Evolutionary conservation across 2,329 filamentous ascomycete species (phyloP).

Genomic region (Penicillium psychrosexuale): DNA sequence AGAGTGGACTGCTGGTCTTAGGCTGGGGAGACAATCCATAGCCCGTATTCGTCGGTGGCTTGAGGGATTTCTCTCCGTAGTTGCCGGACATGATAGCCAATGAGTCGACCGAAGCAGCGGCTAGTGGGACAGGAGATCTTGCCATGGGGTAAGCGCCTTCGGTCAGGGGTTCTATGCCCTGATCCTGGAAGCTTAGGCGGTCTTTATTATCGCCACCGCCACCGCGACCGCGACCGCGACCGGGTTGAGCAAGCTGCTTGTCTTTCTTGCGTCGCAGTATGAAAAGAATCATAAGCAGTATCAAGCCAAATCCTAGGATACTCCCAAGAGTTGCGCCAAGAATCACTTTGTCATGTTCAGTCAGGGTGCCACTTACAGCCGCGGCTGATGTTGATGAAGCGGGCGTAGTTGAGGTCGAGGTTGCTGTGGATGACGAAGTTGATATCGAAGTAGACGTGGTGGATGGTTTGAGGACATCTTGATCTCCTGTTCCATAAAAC

Average conservation of each 20-base stretch:
- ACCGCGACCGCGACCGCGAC: slow-evolving; percentile 48
- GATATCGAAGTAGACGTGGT: slow-evolving; percentile 31
- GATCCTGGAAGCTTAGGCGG: slow-evolving; percentile 45
- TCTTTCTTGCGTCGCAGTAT: slow-evolving; percentile 53
- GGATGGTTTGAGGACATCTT: slow-evolving; percentile 13
- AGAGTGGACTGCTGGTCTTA: slow-evolving; percentile 28
- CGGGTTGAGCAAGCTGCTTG: slow-evolving; percentile 44
- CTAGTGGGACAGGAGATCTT: slow-evolving; percentile 38
- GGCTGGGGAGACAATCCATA: slow-evolving; percentile 20
- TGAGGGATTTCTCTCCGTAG: slow-evolving; percentile 33
- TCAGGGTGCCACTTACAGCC: slow-evolving; percentile 31
- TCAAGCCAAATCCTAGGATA: slow-evolving; percentile 68
- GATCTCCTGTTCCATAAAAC: slow-evolving; percentile 47
- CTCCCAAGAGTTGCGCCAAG: slow-evolving; percentile 79
- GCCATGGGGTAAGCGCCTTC: slow-evolving; percentile 46
- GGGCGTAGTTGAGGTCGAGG: slow-evolving; percentile 29
- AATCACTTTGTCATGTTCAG: slow-evolving; percentile 53
- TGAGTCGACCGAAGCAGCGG: slow-evolving; percentile 37
- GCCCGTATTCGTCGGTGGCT: slow-evolving; percentile 20
- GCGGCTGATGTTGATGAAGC: slow-evolving; percentile 34
- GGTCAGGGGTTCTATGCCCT: slow-evolving; percentile 44
- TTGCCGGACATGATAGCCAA: slow-evolving; percentile 42
- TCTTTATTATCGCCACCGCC: slow-evolving; percentile 56
- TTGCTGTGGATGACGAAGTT: slow-evolving; percentile 31
- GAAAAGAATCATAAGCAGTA: slow-evolving; percentile 71